Conservation (phyloP, 306 rosid genomes). For the Neltuma alba region DNA sequence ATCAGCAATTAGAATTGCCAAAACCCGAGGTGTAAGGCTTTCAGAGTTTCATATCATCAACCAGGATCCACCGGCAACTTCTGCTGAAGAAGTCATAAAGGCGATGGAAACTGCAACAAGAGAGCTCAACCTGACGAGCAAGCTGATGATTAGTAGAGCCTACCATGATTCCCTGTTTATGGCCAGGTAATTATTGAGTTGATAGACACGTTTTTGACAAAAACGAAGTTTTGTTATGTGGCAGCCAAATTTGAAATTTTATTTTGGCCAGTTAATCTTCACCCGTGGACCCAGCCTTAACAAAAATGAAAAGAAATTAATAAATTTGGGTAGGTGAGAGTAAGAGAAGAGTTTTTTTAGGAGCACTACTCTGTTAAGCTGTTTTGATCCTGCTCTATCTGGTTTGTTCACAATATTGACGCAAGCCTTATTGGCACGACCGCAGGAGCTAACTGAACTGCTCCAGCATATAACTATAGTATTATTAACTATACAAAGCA, state of each 20-base stretch:
- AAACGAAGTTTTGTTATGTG: conserved; percentile 1
- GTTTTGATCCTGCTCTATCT: conserved; percentile 5
- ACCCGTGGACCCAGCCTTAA: neutral
- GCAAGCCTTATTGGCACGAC: conserved; percentile 3
- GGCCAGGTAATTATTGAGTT: conserved; percentile 70
- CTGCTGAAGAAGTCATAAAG: conserved; percentile 61
- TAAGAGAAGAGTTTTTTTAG: conserved; percentile 4
- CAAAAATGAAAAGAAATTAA: conserved; percentile 12
- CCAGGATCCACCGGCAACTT: conserved; percentile 94
- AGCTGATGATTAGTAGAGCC: conserved; percentile 93
- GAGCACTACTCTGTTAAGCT: neutral
- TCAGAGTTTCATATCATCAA: conserved; percentile 75
- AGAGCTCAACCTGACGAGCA: conserved; percentile 79
- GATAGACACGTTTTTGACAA: conserved; percentile 9
- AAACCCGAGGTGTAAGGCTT: conserved; percentile 68
- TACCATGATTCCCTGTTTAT: conserved; percentile 92
- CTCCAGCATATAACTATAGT: neutral
- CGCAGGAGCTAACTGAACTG: conserved; percentile 4
- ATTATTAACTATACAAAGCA: conserved; percentile 6
- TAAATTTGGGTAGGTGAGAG: neutral
- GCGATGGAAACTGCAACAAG: conserved; percentile 79
- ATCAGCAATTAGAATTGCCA: conserved; percentile 68
- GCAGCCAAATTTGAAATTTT: neutral
- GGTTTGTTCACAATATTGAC: conserved; percentile 10
- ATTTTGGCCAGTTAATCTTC: conserved; percentile 20